Percentiles rank a stretch among this genome's conserved stretches.
These are phyloP conservation scores for Dorcoceras hygrometricum DNA, from an alignment of 257 asterid genomes.

Conservation along the genomic window DNA sequence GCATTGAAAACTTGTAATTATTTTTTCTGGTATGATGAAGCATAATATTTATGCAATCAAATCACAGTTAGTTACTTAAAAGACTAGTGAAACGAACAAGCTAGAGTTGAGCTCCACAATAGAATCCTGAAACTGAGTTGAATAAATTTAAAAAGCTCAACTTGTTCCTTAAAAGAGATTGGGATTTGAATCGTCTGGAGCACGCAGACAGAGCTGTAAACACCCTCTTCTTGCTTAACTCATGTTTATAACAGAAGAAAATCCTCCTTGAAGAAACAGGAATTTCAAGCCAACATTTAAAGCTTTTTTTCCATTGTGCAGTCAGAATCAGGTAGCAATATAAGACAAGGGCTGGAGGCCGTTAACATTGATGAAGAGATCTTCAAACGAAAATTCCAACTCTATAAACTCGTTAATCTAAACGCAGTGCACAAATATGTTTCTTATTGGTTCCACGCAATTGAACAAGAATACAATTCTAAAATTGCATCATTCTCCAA, in stretches of 20 bases:
- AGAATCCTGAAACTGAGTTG: too few relatives aligned
- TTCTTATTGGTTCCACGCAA: background rate
- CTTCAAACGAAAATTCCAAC: background rate
- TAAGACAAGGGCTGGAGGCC: background rate
- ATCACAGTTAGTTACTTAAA: too few relatives aligned
- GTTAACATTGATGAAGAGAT: background rate
- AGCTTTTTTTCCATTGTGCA: background rate
- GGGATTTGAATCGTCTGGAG: too few relatives aligned
- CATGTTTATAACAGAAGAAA: constrained; percentile 2
- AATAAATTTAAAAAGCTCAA: too few relatives aligned
- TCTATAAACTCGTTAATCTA: background rate
- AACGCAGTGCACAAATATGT: background rate
- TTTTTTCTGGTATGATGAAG: too few relatives aligned
- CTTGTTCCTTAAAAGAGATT: too few relatives aligned
- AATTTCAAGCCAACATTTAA: background rate
- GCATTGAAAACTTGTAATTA: background rate
- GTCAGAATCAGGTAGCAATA: background rate
- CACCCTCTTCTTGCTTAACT: background rate
- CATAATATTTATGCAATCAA: too few relatives aligned
- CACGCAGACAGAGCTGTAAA: background rate
- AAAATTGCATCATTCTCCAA: constrained; percentile 3
- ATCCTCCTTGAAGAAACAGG: background rate
- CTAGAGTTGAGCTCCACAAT: too few relatives aligned
- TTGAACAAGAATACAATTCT: background rate
- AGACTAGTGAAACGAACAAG: too few relatives aligned